Conservation (phyloP, 768 basidiomycete genomes). For the Lentinula guzmanii region DNA sequence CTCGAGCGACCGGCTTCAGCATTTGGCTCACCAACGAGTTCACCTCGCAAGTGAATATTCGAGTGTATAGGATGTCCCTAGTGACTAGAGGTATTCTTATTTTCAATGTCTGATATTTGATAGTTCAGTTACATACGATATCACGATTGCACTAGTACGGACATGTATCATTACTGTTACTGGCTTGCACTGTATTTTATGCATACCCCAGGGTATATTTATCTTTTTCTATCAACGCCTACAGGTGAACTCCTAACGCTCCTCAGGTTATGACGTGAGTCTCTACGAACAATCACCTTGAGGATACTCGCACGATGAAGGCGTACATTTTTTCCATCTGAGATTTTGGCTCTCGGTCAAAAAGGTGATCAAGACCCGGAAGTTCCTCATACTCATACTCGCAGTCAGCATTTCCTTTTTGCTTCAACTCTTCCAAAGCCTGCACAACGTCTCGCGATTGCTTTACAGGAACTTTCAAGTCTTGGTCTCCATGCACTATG, state of each 20-base stretch:
- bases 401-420: constrained; percentile 8
- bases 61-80: not conserved
- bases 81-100: not conserved
- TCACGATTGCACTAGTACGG: not conserved
- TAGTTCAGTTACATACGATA: not conserved
- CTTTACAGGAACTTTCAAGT: constrained; percentile 25
- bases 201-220: not conserved
- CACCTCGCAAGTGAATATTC: constrained; percentile 22
- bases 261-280: too few relatives aligned
- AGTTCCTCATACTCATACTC: constrained; percentile 25
- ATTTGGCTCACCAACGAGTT: constrained; percentile 21
- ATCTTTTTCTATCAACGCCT: too few relatives aligned
- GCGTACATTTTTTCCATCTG: constrained; percentile 29
- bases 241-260: too few relatives aligned
- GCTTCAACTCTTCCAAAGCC: constrained; percentile 17
- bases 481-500: constrained; percentile 28
- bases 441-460: constrained; percentile 28
- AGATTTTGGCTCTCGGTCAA: constrained; percentile 23
- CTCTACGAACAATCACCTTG: too few relatives aligned
- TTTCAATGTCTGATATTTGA: not conserved
- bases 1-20: constrained; percentile 50
- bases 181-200: not conserved
- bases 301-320: constrained; percentile 18
- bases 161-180: not conserved
- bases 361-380: constrained; percentile 26